A percentile compares a stretch with the other conserved stretches of the same genome.
These are phyloP conservation scores for Arabidopsis suecica DNA, from an alignment of 345 rosid species.

Conservation along the genomic window DNA sequence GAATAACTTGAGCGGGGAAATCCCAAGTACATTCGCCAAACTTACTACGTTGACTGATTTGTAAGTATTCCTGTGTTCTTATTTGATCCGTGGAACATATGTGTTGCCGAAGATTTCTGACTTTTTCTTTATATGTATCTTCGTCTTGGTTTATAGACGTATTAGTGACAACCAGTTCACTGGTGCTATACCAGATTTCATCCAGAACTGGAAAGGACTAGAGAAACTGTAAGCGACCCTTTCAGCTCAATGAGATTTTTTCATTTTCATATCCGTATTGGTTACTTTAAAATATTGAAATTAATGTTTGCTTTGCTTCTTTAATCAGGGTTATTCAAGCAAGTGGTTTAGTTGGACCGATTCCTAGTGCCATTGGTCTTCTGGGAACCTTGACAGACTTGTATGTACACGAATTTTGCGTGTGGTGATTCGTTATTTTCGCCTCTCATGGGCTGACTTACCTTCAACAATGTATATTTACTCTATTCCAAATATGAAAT, in stretches of 20 bases:
- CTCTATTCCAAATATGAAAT: conserved; percentile 11
- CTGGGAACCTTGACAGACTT: conserved; percentile 40
- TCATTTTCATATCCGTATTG: not conserved
- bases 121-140: not conserved
- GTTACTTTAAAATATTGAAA: conserved; percentile 2
- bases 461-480: not conserved
- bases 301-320: not conserved
- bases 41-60: conserved; percentile 52
- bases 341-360: conserved; percentile 65
- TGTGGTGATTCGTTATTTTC: not conserved
- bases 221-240: conserved; percentile 52
- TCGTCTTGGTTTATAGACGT: conserved; percentile 43
- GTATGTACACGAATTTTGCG: conserved; percentile 34
- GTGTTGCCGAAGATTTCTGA: not conserved
- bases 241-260: not conserved
- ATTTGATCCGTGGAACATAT: not conserved
- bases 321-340: conserved; percentile 51
- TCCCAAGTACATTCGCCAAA: conserved; percentile 57
- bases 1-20: conserved; percentile 55
- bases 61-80: conserved; percentile 43
- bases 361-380: conserved; percentile 47
- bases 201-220: conserved; percentile 60
- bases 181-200: conserved; percentile 59
- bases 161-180: conserved; percentile 58
- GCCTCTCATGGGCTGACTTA: not conserved